Conservation (phyloP, 2,329 filamentous ascomycete genomes). For the Aureobasidium sp. region DNA sequence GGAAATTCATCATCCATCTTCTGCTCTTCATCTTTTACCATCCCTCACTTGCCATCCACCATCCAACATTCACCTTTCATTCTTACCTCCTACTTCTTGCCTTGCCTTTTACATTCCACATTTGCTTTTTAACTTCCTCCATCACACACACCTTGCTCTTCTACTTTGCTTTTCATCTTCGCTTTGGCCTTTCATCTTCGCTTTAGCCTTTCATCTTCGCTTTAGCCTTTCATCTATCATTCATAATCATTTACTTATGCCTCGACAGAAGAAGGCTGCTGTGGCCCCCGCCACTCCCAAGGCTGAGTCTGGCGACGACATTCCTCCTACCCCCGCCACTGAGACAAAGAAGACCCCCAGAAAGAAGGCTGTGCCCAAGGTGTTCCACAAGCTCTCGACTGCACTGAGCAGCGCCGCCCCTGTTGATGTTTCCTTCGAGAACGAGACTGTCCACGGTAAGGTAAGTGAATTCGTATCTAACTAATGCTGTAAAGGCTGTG, state of each 20-base stretch:
- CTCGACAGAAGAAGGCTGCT: slow-evolving; percentile 17
- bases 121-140: background rate
- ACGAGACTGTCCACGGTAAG: slow-evolving; percentile 26
- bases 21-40: background rate
- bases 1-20: no score
- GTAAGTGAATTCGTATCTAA: background rate
- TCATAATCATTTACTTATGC: background rate
- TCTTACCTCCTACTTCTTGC: background rate
- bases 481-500: background rate
- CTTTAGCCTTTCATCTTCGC: background rate
- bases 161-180: background rate
- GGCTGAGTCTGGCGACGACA: slow-evolving; percentile 19
- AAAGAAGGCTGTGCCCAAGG: slow-evolving; percentile 20
- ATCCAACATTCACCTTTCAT: background rate
- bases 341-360: slow-evolving; percentile 24
- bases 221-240: background rate
- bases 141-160: no score
- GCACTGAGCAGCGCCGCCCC: slow-evolving; percentile 25
- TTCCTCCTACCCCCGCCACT: background rate
- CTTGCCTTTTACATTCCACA: background rate
- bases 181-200: background rate
- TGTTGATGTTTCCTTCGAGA: slow-evolving; percentile 31
- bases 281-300: slow-evolving; percentile 22
- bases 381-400: slow-evolving; percentile 22
- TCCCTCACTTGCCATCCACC: background rate